phyloP scores from a whole-genome alignment of 352 stramenopile species.

The Blastocystis sp. region DNA sequence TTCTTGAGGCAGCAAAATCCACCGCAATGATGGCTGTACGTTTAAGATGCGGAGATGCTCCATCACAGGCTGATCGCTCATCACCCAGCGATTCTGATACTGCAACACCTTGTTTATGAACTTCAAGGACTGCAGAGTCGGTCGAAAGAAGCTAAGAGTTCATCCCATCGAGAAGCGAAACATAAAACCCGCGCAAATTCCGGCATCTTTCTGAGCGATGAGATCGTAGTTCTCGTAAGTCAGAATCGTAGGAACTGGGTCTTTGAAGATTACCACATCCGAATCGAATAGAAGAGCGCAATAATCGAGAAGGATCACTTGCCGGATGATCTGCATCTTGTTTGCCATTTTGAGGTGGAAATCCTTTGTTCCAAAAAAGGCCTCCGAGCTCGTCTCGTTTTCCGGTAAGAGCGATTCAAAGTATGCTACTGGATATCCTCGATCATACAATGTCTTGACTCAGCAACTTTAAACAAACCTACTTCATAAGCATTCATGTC shows the following conservation, averaged over 20 bases:
- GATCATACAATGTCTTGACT: neutral
- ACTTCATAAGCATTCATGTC: conserved; percentile 4
- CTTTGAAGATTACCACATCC: conserved; percentile 6
- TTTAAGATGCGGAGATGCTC: neutral
- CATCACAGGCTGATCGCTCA: conserved; percentile 31
- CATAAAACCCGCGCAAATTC: conserved; percentile 37
- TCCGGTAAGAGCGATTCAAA: neutral
- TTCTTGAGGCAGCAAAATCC: neutral
- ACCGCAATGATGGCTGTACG: neutral
- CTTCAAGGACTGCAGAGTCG: neutral
- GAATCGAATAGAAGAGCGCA: conserved; percentile 52
- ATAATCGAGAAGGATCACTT: conserved; percentile 1
- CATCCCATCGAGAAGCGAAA: neutral
- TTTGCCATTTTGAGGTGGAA: conserved; percentile 9
- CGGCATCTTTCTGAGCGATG: conserved; percentile 8
- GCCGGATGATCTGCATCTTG: conserved; percentile 30
- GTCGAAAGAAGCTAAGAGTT: conserved; percentile 3
- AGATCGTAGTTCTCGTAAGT: neutral
- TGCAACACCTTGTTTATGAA: conserved; percentile 19
- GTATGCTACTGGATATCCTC: conserved; percentile 20
- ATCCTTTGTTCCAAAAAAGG: neutral
- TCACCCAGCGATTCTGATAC: neutral
- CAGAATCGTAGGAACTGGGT: conserved; percentile 17
- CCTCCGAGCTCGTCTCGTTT: neutral
- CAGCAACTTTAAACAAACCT: neutral